A percentile compares a stretch with the other conserved stretches of the same genome.
Conservation (phyloP, 2,329 filamentous ascomycete genomes). For the Fusarium pilosicola region DNA sequence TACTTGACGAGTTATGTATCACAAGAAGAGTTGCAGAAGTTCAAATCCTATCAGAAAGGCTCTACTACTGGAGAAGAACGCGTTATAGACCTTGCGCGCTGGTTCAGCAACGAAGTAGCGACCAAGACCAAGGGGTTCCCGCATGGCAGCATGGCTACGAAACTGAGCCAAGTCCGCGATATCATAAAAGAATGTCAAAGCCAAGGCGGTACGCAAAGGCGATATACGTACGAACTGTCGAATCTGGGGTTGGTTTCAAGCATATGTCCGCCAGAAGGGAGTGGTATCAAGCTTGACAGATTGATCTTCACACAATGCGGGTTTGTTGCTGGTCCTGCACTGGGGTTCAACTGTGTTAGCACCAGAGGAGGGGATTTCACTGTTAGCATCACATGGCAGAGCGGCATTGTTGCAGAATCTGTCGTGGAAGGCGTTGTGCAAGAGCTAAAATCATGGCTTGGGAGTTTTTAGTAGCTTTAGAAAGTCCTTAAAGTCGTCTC, state of each 20-base stretch:
- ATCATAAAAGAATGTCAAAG: not conserved
- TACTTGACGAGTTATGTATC: not conserved
- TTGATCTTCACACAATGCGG: conserved; percentile 20
- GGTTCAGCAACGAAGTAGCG: not conserved
- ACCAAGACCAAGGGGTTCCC: conserved; percentile 6
- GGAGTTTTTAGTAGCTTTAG: fast-evolving
- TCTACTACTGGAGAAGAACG: not conserved
- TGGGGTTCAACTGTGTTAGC: conserved; percentile 23
- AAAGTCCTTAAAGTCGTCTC: too few species aligned
- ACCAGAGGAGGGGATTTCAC: not conserved
- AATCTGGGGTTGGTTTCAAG: conserved; percentile 3
- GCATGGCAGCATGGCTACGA: not conserved
- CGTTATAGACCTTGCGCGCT: not conserved
- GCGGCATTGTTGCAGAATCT: not conserved
- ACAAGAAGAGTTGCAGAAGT: not conserved
- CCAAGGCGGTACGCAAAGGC: not conserved
- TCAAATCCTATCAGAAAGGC: not conserved
- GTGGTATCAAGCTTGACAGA: not conserved
- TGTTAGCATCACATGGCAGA: conserved; percentile 17
- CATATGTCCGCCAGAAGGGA: fast-evolving
- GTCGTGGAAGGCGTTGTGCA: not conserved
- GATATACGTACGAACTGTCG: conserved; percentile 21
- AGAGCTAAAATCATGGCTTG: not conserved
- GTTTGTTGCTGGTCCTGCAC: conserved; percentile 9
- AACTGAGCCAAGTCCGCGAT: not conserved